phyloP scores from a whole-genome alignment of 202 grass and related monocot genomes.

The Zizania palustris region DNA sequence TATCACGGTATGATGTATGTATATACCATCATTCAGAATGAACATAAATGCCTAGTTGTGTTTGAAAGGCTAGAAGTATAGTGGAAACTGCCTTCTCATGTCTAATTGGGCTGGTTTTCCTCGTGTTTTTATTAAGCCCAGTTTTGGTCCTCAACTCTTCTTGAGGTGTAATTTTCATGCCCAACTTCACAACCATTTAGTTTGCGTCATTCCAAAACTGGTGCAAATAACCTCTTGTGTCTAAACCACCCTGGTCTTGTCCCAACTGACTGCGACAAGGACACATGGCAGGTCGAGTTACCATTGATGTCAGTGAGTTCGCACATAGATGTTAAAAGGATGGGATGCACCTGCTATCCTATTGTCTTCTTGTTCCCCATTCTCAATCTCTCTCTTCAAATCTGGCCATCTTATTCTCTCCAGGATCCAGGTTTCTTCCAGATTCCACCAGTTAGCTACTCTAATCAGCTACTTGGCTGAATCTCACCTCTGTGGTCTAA shows the following conservation, averaged over 20 bases:
- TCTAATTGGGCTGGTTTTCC: slow-evolving; percentile 30
- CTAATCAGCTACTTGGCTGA: background rate
- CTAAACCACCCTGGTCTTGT: background rate
- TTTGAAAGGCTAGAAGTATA: slow-evolving; percentile 86
- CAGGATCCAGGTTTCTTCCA: background rate
- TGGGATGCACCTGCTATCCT: background rate
- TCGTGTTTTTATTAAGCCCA: background rate
- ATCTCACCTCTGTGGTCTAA: background rate
- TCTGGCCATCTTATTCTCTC: background rate
- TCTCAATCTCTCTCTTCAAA: background rate
- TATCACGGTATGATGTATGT: slow-evolving; percentile 99
- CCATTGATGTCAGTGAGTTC: background rate
- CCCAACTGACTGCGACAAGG: background rate
- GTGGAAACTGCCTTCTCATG: slow-evolving; percentile 15
- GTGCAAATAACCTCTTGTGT: background rate
- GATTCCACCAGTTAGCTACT: background rate
- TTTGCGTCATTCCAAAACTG: background rate
- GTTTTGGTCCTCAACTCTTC: background rate
- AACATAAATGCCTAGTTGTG: slow-evolving; percentile 89
- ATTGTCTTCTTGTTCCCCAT: background rate
- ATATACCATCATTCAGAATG: slow-evolving; percentile 79
- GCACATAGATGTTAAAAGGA: background rate
- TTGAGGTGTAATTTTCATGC: background rate
- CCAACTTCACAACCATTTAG: background rate
- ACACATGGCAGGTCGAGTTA: background rate